A percentile compares a stretch with the other conserved stretches of the same genome.
Conservation (phyloP, 495 filamentous ascomycete genomes). For the Darksidea phi region DNA sequence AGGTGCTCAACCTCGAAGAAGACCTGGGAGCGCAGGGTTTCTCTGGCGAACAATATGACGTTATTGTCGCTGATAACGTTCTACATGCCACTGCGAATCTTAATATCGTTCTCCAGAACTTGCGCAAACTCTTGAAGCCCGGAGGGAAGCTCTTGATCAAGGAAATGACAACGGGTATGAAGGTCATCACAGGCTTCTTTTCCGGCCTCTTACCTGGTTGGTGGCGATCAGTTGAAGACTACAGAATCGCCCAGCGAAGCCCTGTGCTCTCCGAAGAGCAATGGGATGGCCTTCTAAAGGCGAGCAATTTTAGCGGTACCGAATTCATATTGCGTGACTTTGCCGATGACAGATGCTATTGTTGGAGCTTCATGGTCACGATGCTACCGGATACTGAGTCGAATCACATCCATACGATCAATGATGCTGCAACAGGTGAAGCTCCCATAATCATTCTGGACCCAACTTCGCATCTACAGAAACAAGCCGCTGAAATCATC, state of each 20-base stretch:
- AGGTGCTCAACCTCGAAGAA: neutral
- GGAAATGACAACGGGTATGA: neutral
- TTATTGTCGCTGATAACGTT: neutral
- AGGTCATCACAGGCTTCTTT: neutral
- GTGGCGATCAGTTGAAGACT: slow-evolving; percentile 1
- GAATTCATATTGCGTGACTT: too few species aligned
- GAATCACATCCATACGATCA: too few species aligned
- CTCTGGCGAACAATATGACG: neutral
- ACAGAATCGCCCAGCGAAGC: neutral
- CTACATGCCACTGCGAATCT: neutral
- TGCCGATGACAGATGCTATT: too few species aligned
- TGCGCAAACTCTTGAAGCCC: neutral
- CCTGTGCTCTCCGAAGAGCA: neutral
- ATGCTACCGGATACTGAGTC: too few species aligned
- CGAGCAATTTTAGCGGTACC: too few species aligned
- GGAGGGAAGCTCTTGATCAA: neutral
- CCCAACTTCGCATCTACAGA: too few species aligned
- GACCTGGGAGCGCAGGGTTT: neutral
- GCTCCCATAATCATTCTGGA: too few species aligned
- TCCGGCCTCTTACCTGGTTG: slow-evolving; percentile 6
- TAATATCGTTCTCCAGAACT: neutral
- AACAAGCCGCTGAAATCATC: too few species aligned
- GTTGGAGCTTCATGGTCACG: too few species aligned
- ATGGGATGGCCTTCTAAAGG: too few species aligned
- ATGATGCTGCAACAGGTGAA: too few species aligned